Evolutionary conservation across 2,329 filamentous ascomycete genomes (phyloP).

Genomic region (Fusarium miscanthi): DNA sequence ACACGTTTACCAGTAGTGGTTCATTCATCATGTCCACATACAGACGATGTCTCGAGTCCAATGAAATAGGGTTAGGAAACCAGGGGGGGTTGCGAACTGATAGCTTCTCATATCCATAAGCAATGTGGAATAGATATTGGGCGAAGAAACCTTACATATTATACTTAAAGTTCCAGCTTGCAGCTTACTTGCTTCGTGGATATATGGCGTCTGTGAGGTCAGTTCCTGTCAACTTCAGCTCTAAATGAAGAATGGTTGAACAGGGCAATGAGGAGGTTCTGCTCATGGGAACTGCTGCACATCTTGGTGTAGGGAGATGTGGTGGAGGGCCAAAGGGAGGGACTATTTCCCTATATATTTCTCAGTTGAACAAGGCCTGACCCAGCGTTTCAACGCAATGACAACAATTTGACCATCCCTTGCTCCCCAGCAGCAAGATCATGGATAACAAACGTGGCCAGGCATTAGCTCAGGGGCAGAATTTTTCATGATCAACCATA

Average conservation of each 20-base stretch:
- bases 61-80: not conserved
- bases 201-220: not conserved
- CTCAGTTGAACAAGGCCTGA: slow-evolving; percentile 7
- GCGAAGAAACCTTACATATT: not conserved
- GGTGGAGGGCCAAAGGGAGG: not conserved
- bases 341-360: not conserved
- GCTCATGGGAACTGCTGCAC: not conserved
- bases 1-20: slow-evolving; percentile 1
- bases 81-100: not conserved
- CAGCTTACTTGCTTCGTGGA: not conserved
- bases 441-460: no score
- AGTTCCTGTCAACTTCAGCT: not conserved
- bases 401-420: not conserved
- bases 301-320: not conserved
- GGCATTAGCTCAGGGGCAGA: not conserved
- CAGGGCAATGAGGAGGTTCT: not conserved
- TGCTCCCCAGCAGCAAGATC: not conserved
- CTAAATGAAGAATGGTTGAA: not conserved
- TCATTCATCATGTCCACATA: not conserved
- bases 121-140: not conserved
- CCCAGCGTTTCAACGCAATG: slow-evolving; percentile 7
- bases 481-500: not conserved
- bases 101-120: slow-evolving; percentile 9
- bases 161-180: slow-evolving; percentile 26
- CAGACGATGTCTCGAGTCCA: not conserved